Base-by-base conservation (phyloP, 1,139 yeast genomes). In the Kazachstania sp. region DNA sequence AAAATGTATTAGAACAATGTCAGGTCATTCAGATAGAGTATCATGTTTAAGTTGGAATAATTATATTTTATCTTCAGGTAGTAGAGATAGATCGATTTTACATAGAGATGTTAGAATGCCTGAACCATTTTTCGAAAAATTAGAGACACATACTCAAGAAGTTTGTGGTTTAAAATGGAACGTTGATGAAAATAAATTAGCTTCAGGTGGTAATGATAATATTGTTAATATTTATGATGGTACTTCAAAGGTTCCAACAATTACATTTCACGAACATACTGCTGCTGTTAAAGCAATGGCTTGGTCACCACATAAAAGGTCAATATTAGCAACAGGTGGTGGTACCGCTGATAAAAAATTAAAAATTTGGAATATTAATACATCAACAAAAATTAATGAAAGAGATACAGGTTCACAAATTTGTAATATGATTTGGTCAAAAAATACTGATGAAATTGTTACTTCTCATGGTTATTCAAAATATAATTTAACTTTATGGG, bases 301-400 rank as follows among this genome's bases (percentile, higher is more conserved):
- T 1, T 92, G 99, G 99, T 86, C 95, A 0, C 97, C 98, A 0
- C 97, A 92, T 63, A 95, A 87, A 61, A 72, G 97, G 49, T 97
- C 97, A 0, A 75, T 90, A 3, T 68, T 92, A 46, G 97, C 97
- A 0, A 80, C 94, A 2, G 99, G 98, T 6, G 99, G 98, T 26
- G 99, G 99, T 23, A 88, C 97, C 0, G 94, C 95, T 1, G 99
- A 92, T 66, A 79, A 92, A 49, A 77, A 84, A 30, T 83, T 94
- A 57, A 85, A 92, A 64, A 81, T 90, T 23, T 92, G 98, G 98
- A 90, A 88, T 64, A 86, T 95, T 0, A 68, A 82, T 43, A 86
- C 86, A 8, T 97, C 97, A 0, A 66, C 74, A 31, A 76, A 83
- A 51, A 64, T 86, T 16, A 77, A 80, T 57, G 94, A 88, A 59